Base-by-base conservation (phyloP, 306 rosid species). In the Gleditsia sinensis region DNA sequence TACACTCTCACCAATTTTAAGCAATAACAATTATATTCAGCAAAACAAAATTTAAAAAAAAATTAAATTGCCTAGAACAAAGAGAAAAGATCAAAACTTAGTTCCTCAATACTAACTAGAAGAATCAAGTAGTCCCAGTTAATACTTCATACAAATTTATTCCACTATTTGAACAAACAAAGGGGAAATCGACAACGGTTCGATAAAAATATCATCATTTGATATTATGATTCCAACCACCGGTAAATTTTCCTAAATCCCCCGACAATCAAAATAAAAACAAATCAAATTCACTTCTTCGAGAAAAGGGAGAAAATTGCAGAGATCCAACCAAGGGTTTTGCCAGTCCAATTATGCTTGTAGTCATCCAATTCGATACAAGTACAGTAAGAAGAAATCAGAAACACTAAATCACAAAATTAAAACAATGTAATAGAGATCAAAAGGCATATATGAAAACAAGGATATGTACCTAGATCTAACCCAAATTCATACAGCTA, bases 321-420 rank as follows among this genome's bases (percentile, higher is more conserved):
- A 43, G 74, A 82, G 63, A 32, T 13, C 46, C 60, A 76, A 57
- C 20, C 19, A 39, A 43, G 70, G 63, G 27, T 36, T 59, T n/a
- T 7, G 58, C 59, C 36, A 24, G 24, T 43, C 53, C 11, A 62
- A 55, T 68, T 19, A 2, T 16, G 49, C 30, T 12, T 48, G 4
- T 1, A 14, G 37, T 59, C 66, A 23, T 42, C 50, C 32, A 32
- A 28, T 6, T 54, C 77, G 33, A 16, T 57, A 19, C 30, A 53
- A 34, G 34, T 46, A 59, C 40, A 51, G 33, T 21, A 39, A 21
- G 27, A 81, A 61, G 33, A 43, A 54, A 64, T 32, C 7, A 3
- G 50, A 68, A 55, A 64, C 39, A 10, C 28, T 49, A 28, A 74
- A 66, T 43, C 30, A 33, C 21, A 33, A 54, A 55, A 19, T 28